Evolutionary conservation across 192 early-diverging fungal species (phyloP), one percentile per base, ranked within the genome.

Genomic region (Backusella sp.): DNA sequence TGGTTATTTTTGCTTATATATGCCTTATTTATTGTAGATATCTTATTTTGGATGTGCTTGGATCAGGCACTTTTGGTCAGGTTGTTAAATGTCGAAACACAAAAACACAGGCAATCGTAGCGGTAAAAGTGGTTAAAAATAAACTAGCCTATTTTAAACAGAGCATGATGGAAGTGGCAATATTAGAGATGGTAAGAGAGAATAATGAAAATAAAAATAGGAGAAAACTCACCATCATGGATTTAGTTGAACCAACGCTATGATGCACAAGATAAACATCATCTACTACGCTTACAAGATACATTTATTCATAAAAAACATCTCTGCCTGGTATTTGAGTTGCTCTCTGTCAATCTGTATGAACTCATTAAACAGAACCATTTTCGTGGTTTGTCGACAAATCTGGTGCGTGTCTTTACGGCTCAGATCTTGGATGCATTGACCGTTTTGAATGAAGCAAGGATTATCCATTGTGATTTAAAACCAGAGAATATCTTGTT

Each of bases 41-140:
- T 83, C 78, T 95, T 49, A 98, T 99, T 77, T 75, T 96, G 73
- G 97, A 98, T 82, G 90, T 96, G 44, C 85, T 99, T 6, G 98
- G 98, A 21, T 90, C 94, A 83, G 98, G 98, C 35, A 98, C 98
- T 3, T 99, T 99, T 90, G 98, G 98, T 6, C 98, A 99, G 82
- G 98, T 99, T 11, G 97, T 96, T 26, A 97, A 96, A 82, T 98
- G 97, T 79, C 89, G 92, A 62, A 96, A 99, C 75, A 84, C 95
- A 49, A 96, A 95, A 80, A 97, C 97, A 17, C 91, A 94, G 82
- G 96, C 95, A 49, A 84, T 93, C 23, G 92, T 96, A 36, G 98
- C 96, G 21, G 91, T 98, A 62, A 99, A 99, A 84, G 96, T 99
- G 32, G 96, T 99, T 73, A 99, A 99, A 79, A 99, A 99, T 85